A percentile compares a stretch with the other conserved stretches of the same genome.
Conservation (phyloP, 1,139 yeast species). For the Hanseniaspora gamundiae region DNA sequence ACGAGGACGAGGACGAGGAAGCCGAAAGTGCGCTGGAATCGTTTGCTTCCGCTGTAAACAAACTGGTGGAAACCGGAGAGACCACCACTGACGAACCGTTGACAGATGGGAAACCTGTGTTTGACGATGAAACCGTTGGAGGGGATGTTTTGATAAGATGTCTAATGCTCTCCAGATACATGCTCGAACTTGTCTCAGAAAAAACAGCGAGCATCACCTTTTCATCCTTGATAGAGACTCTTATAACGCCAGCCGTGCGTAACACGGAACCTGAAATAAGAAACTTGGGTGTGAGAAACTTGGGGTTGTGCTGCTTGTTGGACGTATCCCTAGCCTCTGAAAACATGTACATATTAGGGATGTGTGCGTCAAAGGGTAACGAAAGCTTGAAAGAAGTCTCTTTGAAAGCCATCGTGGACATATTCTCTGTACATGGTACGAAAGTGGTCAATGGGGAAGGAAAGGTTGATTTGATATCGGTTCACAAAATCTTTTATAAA, state of each 20-base stretch:
- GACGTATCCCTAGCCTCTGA: constrained; percentile 54
- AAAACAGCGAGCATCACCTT: constrained; percentile 50
- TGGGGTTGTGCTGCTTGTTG: constrained; percentile 69
- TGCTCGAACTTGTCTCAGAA: constrained; percentile 55
- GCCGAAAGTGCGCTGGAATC: constrained; percentile 28
- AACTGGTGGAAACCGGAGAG: constrained; percentile 16
- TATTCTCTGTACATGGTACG: constrained; percentile 65
- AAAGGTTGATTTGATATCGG: constrained; percentile 48
- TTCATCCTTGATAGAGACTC: constrained; percentile 59
- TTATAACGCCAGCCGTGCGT: constrained; percentile 75
- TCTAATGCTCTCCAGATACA: constrained; percentile 55
- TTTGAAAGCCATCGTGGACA: constrained; percentile 63
- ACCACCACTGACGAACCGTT: neutral
- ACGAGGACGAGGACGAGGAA: constrained; percentile 15
- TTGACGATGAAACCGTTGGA: constrained; percentile 11
- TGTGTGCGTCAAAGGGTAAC: constrained; percentile 51
- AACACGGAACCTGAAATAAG: constrained; percentile 49
- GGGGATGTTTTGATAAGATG: constrained; percentile 42
- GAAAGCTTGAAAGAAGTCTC: constrained; percentile 45
- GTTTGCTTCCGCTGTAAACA: constrained; percentile 44
- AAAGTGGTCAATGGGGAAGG: constrained; percentile 51
- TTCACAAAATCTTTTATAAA: constrained; percentile 57
- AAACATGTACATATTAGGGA: constrained; percentile 48
- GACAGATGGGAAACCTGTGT: neutral
- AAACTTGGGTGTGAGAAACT: constrained; percentile 58